Evolutionary conservation across 2,329 filamentous ascomycete species (phyloP), one percentile per base, ranked within the genome.

Genomic region (Epichloe aotearoae): DNA sequence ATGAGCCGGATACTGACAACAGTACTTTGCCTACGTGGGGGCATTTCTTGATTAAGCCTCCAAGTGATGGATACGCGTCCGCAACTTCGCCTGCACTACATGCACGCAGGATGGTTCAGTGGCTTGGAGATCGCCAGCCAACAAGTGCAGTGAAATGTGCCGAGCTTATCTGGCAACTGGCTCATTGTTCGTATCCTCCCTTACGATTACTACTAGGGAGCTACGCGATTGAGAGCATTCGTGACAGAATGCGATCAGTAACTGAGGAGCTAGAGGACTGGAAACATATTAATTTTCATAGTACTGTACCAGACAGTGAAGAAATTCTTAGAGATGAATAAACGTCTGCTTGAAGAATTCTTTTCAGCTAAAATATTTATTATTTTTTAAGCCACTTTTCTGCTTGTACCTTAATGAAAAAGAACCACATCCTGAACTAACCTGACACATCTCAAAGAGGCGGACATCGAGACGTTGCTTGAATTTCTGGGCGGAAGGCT

Each of bases 211-310:
- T 96, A n/a, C 68, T 97, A 23, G 93, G 93, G 0, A 94, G 83
- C 56, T 97, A 95, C 69, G 91, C 93, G 1, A 91, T 97, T 38
- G 91, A 98, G 66, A 96, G 90, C 65, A 94, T 97, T 47, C 75
- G 93, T 15, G 93, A 98, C 69, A 77, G 91, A 19, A 69, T 97
- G 61, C 79, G 88, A 57, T 91, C 86, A 54, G 88, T 97, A 40
- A 96, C 90, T 12, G 93, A 97, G 67, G 93, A 98, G 71, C 79
- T 94, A 57, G 88, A 94, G 68, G 88, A 94, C 63, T 95, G 88
- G 88, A 93, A 90, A 61, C 84, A 91, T 62, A 71, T 94, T 33
- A 87, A 87, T 64, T 90, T 88, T 57, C 70, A 77, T 11, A 49
- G 37, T 2, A 14, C 14, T 11, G 8, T n/a, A 26, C n/a, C 23